phyloP scores from a whole-genome alignment of 2,329 filamentous ascomycete species.

The Hymenoscyphus linearis region DNA sequence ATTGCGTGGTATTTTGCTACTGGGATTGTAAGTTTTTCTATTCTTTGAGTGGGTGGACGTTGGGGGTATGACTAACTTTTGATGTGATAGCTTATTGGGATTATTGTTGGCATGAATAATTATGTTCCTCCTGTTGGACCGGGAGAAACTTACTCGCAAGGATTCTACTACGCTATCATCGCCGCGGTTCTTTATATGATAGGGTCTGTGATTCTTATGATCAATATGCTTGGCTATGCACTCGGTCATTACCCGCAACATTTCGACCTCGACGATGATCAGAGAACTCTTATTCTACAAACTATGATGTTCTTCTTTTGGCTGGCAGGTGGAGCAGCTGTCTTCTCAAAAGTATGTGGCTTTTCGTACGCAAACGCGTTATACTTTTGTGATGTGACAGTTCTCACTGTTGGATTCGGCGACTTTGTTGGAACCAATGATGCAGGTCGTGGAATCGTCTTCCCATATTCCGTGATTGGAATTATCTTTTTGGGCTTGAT shows the following conservation, averaged over 20 bases:
- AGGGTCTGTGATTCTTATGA: slow-evolving; percentile 56
- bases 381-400: slow-evolving; percentile 57
- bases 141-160: slow-evolving; percentile 55
- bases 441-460: slow-evolving; percentile 52
- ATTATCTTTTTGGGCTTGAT: slow-evolving; percentile 66
- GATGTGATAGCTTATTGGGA: slow-evolving; percentile 45
- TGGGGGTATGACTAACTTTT: neutral
- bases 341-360: slow-evolving; percentile 53
- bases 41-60: slow-evolving; percentile 41
- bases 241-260: slow-evolving; percentile 63
- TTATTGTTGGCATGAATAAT: slow-evolving; percentile 51
- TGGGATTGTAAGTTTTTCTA: slow-evolving; percentile 49
- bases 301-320: slow-evolving; percentile 67
- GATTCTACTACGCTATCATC: slow-evolving; percentile 65
- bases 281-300: slow-evolving; percentile 64
- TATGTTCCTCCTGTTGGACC: slow-evolving; percentile 43
- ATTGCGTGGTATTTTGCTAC: slow-evolving; percentile 61
- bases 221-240: slow-evolving; percentile 67
- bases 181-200: slow-evolving; percentile 58
- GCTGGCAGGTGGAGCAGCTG: slow-evolving; percentile 57
- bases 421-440: slow-evolving; percentile 53
- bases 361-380: slow-evolving; percentile 56
- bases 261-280: slow-evolving; percentile 60
- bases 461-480: slow-evolving; percentile 63
- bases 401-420: slow-evolving; percentile 56